Conservation (phyloP, 768 basidiomycete species). For the Boletales sp. region DNA sequence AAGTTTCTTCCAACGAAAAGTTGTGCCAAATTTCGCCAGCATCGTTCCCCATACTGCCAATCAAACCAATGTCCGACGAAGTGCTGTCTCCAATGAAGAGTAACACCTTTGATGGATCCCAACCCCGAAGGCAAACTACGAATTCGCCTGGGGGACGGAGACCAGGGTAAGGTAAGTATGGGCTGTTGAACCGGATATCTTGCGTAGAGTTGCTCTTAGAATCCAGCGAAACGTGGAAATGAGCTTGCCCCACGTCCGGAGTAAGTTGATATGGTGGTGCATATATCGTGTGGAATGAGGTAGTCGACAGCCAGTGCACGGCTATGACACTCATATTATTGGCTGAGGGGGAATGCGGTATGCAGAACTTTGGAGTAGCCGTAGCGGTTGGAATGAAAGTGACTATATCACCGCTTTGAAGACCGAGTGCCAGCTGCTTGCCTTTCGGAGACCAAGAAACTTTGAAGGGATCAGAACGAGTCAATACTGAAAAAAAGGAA, state of each 20-base stretch:
- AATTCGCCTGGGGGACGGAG: slow-evolving; percentile 45
- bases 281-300: slow-evolving; percentile 67
- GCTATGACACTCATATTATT: slow-evolving; percentile 46
- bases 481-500: background rate
- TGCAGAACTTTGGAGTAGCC: slow-evolving; percentile 50
- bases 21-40: slow-evolving; percentile 41
- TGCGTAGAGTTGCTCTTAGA: slow-evolving; percentile 36
- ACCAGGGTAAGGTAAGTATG: slow-evolving; percentile 44
- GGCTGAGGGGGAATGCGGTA: slow-evolving; percentile 53
- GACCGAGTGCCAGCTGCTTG: slow-evolving; percentile 76
- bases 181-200: slow-evolving; percentile 37
- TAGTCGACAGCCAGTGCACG: slow-evolving; percentile 63
- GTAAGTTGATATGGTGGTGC: slow-evolving; percentile 38
- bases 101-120: slow-evolving; percentile 42
- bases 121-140: slow-evolving; percentile 36
- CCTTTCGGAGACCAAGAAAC: slow-evolving; percentile 87
- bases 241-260: slow-evolving; percentile 40
- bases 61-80: slow-evolving; percentile 47
- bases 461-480: slow-evolving; percentile 27
- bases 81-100: slow-evolving; percentile 48
- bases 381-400: slow-evolving; percentile 60
- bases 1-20: slow-evolving; percentile 46
- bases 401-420: slow-evolving; percentile 66
- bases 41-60: slow-evolving; percentile 32
- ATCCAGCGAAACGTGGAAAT: slow-evolving; percentile 41